Evolutionary conservation across 306 rosid genomes (phyloP).

Genomic region (Lathyrus aphaca): DNA sequence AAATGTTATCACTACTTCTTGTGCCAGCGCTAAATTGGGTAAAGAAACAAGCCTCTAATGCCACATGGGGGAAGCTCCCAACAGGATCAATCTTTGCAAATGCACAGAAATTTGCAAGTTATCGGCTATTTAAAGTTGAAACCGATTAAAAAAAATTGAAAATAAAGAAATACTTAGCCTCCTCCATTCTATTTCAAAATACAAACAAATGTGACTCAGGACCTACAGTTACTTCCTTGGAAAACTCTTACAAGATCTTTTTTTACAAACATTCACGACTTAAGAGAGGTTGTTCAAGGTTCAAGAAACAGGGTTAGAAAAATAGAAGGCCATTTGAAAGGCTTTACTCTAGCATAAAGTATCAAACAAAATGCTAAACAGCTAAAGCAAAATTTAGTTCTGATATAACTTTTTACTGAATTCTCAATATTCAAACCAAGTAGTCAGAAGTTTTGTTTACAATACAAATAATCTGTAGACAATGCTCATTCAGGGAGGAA

Average conservation of each 20-base stretch:
- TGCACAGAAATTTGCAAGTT: slow-evolving; percentile 20
- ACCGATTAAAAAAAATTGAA: background rate
- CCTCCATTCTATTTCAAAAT: slow-evolving; percentile 18
- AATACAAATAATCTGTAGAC: slow-evolving; percentile 19
- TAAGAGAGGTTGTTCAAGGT: slow-evolving; percentile 18
- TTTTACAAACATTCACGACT: slow-evolving; percentile 19
- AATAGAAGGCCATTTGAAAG: background rate
- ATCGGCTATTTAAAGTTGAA: slow-evolving; percentile 1
- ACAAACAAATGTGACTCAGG: slow-evolving; percentile 1
- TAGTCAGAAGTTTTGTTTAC: background rate
- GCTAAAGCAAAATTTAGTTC: slow-evolving; percentile 24
- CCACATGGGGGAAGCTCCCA: background rate
- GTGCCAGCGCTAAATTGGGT: background rate
- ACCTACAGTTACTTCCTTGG: slow-evolving; percentile 4
- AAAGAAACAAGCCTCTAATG: background rate
- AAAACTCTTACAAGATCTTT: slow-evolving; percentile 2
- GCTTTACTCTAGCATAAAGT: background rate
- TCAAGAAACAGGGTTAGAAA: slow-evolving; percentile 2
- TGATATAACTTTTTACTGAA: background rate
- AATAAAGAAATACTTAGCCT: background rate
- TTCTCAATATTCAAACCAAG: background rate
- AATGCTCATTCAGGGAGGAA: background rate
- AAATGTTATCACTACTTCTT: background rate
- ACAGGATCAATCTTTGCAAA: slow-evolving; percentile 1
- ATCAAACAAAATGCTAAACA: slow-evolving; percentile 7